Conservation (phyloP, 768 basidiomycete species). For the Trametes punicea region DNA sequence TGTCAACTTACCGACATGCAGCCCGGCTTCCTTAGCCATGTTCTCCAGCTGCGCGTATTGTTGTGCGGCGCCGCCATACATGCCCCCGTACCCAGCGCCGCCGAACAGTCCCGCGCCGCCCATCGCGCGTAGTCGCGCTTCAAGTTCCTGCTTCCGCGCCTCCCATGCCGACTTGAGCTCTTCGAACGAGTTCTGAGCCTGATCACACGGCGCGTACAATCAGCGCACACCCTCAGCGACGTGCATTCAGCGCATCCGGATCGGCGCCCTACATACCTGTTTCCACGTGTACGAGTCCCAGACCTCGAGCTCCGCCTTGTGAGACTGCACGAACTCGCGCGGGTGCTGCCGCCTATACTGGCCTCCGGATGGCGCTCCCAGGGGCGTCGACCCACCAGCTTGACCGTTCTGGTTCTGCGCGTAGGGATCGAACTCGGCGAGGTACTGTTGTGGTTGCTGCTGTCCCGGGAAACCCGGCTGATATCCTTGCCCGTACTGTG, state of each 20-base stretch:
- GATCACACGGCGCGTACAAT: neutral
- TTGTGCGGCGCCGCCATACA: constrained; percentile 25
- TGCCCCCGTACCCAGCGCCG: constrained; percentile 29
- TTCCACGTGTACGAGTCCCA: constrained; percentile 76
- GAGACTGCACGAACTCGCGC: constrained; percentile 58
- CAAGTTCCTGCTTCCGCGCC: constrained; percentile 52
- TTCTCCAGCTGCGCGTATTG: constrained; percentile 57
- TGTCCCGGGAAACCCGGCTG: constrained; percentile 23
- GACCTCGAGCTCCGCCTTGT: constrained; percentile 65
- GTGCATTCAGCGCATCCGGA: neutral
- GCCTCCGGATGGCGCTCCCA: neutral
- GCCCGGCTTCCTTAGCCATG: constrained; percentile 30
- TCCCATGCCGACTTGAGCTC: constrained; percentile 66
- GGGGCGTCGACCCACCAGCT: neutral
- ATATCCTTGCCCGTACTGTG: constrained; percentile 23
- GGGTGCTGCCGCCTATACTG: constrained; percentile 51
- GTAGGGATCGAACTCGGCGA: constrained; percentile 43
- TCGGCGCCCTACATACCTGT: constrained; percentile 35
- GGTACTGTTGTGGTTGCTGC: constrained; percentile 27
- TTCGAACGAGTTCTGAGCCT: constrained; percentile 56
- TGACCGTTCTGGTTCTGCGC: constrained; percentile 11
- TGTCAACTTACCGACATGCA: constrained; percentile 28
- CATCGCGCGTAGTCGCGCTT: constrained; percentile 42
- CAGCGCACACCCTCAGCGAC: neutral
- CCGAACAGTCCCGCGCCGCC: constrained; percentile 40